Base-by-base conservation (phyloP, 2,329 filamentous ascomycete genomes). In the Alternaria sp. region DNA sequence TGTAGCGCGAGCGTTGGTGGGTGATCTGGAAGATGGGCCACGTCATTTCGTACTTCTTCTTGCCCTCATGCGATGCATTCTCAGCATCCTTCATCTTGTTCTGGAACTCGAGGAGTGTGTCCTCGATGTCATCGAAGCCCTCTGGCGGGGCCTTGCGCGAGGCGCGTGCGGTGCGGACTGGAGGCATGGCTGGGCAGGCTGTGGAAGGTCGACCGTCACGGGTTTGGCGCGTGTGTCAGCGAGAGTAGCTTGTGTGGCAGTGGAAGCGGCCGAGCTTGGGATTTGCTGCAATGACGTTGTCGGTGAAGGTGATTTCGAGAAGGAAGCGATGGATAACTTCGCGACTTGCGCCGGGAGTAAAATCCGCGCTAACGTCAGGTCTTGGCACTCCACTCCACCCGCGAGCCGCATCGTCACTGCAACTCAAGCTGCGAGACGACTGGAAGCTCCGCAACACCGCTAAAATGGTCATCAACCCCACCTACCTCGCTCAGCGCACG, bases 1-100 rank as follows among this genome's bases (percentile, higher is more conserved):
- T 90, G 81, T 99, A 99, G 75, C 93, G 89, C 63, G 87, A 89
- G 82, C 94, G 89, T 81, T 97, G 93, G 81, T 99, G 95, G 24
- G 90, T 90, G 76, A 99, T 97, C 79, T 98, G 94, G 76, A 99
- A 98, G 68, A 99, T 93, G 62, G 95, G 94, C 95, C 95, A 99
- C 66, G 94, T 87, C 69, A 92, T 92, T 81, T 98, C 93, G 76
- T 97, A 91, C 77, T 94, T 94, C 88, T 91, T 85, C 86, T 93
- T 86, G 82, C 92, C 77, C 82, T 92, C 81, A 70, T 89, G 87
- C 18, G 93, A 90, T 48, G 93, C 91, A 80, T 96, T 96, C 77
- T 97, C 93, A 53, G 95, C 95, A 76, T 96, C 92, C 80, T 94
- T 95, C 91, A 96, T 94, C 84, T 94, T 93, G 85, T 94, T 94